A percentile compares a stretch with the other conserved stretches of the same genome.
These are phyloP conservation scores for Leishmania braziliensis DNA, from an alignment of 208 protist species.

Conservation along the genomic window DNA sequence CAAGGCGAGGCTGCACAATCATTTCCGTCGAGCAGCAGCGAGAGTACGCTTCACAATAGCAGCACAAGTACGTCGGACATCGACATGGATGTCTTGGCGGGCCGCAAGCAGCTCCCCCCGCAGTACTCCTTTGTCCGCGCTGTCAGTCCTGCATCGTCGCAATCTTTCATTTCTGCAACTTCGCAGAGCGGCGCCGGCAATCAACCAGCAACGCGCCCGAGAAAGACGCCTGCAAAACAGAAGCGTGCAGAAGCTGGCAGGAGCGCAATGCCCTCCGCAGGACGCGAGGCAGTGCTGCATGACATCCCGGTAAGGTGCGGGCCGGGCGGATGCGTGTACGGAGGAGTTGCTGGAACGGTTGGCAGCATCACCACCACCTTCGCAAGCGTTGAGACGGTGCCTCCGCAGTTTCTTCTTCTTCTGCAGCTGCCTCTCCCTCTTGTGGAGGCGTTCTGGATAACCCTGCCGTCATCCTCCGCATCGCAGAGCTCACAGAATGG, in stretches of 20 bases:
- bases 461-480: conserved; percentile 15
- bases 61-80: conserved; percentile 38
- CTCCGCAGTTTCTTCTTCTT: conserved; percentile 8
- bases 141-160: neutral
- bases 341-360: neutral
- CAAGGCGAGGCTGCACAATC: neutral
- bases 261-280: neutral
- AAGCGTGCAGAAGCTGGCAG: neutral
- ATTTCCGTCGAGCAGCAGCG: conserved; percentile 2
- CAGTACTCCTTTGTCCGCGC: conserved; percentile 4
- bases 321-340: conserved; percentile 19
- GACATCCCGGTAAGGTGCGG: conserved; percentile 27
- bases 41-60: conserved; percentile 11
- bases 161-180: neutral
- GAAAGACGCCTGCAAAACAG: neutral
- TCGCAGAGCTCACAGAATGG: neutral
- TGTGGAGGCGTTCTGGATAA: conserved; percentile 31
- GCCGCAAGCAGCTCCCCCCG: conserved; percentile 20
- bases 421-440: conserved; percentile 23
- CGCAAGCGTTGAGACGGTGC: neutral
- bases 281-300: neutral
- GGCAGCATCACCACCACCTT: neutral
- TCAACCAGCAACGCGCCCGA: neutral
- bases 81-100: conserved; percentile 25
- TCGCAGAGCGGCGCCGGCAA: neutral